Conservation (phyloP, 495 filamentous ascomycete species). For the Cercophora samala region DNA sequence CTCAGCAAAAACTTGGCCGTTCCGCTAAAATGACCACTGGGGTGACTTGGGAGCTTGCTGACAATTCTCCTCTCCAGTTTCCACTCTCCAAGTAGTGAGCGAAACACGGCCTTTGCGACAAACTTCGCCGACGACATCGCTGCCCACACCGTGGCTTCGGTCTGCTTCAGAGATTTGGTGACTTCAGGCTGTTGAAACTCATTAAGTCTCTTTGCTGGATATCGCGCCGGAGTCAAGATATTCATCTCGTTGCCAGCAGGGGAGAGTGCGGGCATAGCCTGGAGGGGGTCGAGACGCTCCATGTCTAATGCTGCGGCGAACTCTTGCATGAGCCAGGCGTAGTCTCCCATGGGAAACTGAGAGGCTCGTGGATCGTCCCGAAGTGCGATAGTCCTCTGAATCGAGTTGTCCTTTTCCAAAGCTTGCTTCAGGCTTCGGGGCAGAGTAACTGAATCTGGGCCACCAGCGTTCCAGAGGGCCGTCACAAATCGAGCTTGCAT, state of each 20-base stretch:
- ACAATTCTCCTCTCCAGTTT: conserved; percentile 49
- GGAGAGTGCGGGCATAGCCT: conserved; percentile 29
- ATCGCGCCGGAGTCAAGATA: conserved; percentile 46
- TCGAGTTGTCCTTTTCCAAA: conserved; percentile 40
- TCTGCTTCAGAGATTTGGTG: conserved; percentile 32
- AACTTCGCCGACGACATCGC: conserved; percentile 42
- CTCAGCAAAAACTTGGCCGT: conserved; percentile 62
- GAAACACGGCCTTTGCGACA: conserved; percentile 63
- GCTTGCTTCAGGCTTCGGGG: conserved; percentile 27
- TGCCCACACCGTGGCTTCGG: conserved; percentile 32
- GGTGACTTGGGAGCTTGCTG: conserved; percentile 47
- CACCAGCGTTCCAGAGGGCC: conserved; percentile 39
- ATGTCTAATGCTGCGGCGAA: conserved; percentile 56
- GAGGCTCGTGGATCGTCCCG: conserved; percentile 45
- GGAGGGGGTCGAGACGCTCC: conserved; percentile 24
- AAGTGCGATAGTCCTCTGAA: conserved; percentile 43
- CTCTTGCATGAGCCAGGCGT: conserved; percentile 72
- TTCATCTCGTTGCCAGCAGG: conserved; percentile 33
- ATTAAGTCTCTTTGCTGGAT: conserved; percentile 25
- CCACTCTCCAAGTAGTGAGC: conserved; percentile 74
- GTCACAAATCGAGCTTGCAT: conserved; percentile 73
- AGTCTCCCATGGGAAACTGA: conserved; percentile 81
- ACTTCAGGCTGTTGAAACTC: conserved; percentile 25
- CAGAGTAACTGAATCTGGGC: conserved; percentile 22
- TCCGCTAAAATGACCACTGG: conserved; percentile 60